Conservation (phyloP, 2,329 filamentous ascomycete species). For the Grosmannia clavigera region DNA sequence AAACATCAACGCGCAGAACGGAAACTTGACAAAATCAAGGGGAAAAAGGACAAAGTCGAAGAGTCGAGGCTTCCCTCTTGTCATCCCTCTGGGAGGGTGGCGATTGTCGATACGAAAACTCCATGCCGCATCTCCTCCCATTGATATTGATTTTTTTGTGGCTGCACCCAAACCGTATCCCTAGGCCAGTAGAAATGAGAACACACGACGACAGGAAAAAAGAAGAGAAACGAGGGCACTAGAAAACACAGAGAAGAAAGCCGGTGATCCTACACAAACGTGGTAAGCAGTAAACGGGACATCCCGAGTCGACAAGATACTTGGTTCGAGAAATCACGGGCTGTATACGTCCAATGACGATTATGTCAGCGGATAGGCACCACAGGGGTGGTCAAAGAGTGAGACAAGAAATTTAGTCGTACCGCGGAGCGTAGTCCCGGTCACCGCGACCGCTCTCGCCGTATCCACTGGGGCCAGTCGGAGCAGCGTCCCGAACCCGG, state of each 20-base stretch:
- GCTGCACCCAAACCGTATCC: slow-evolving; percentile 4
- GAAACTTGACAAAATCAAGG: neutral
- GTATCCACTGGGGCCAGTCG: slow-evolving; percentile 25
- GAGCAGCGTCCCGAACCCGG: slow-evolving; percentile 14
- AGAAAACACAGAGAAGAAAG: neutral
- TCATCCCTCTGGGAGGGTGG: neutral
- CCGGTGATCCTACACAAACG: neutral
- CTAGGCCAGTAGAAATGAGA: slow-evolving; percentile 2
- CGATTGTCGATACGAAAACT: slow-evolving; percentile 2
- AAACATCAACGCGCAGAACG: neutral
- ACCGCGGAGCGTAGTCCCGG: slow-evolving; percentile 30
- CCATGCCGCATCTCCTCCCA: slow-evolving; percentile 1
- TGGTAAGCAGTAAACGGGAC: neutral
- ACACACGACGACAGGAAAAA: neutral
- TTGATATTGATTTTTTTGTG: slow-evolving; percentile 2
- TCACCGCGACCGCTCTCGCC: slow-evolving; percentile 27
- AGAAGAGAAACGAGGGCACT: neutral
- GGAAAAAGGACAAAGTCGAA: neutral
- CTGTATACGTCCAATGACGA: neutral
- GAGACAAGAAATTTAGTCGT: slow-evolving; percentile 1
- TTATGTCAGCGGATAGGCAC: neutral
- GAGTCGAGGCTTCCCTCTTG: neutral
- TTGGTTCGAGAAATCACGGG: neutral
- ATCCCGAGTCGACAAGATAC: neutral
- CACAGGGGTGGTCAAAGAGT: neutral